Conservation (phyloP, 306 rosid genomes). For the Benincasa hispida region DNA sequence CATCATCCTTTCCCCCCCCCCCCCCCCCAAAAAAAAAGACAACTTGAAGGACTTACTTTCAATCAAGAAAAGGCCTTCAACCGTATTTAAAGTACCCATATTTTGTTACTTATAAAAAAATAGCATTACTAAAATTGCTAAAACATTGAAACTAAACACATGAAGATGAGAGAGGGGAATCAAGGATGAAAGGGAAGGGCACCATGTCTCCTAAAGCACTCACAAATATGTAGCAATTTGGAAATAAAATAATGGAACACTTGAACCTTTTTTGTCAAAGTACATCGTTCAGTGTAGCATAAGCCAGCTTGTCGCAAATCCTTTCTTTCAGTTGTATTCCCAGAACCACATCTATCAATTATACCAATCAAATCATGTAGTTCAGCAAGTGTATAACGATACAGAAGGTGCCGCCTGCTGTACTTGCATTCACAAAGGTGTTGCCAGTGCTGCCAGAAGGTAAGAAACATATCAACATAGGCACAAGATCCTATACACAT, state of each 20-base stretch:
- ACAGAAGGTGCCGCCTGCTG: constrained; percentile 51
- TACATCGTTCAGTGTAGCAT: constrained; percentile 25
- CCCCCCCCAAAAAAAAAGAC: no score
- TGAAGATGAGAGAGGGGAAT: background rate
- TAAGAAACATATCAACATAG: constrained; percentile 1
- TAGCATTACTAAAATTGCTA: background rate
- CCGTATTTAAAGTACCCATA: background rate
- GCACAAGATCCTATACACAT: background rate
- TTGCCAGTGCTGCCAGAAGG: constrained; percentile 64
- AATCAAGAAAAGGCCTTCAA: background rate
- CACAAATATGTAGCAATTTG: background rate
- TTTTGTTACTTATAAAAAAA: background rate
- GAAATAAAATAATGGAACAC: background rate
- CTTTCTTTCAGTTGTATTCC: constrained; percentile 34
- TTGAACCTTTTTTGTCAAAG: constrained; percentile 65
- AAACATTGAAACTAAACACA: background rate
- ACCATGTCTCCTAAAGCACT: background rate
- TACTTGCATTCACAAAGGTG: constrained; percentile 91
- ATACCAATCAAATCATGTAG: constrained; percentile 51
- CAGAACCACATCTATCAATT: constrained; percentile 40
- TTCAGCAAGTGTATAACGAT: constrained; percentile 82
- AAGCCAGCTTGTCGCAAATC: constrained; percentile 34
- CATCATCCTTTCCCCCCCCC: no score
- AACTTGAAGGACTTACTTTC: background rate
- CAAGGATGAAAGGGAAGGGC: background rate